These are phyloP conservation scores for Lentinula boryana DNA, from an alignment of 768 basidiomycete genomes.

Conservation along the genomic window DNA sequence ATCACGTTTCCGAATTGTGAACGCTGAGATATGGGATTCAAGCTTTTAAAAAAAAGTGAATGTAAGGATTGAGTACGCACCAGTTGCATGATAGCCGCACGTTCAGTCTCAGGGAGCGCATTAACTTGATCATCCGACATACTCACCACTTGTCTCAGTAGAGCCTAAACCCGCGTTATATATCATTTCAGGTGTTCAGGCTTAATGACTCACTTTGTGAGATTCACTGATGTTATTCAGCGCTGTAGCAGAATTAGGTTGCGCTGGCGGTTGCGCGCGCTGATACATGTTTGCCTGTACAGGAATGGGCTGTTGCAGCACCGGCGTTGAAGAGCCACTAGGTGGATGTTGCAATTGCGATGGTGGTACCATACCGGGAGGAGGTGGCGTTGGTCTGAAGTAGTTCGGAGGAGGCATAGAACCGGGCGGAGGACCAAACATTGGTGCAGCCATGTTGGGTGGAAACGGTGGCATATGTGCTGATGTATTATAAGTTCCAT, in stretches of 20 bases:
- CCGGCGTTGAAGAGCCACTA: background rate
- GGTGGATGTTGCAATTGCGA: background rate
- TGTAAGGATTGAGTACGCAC: constrained; percentile 32
- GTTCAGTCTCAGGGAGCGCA: constrained; percentile 70
- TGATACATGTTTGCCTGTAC: background rate
- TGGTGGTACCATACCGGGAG: background rate
- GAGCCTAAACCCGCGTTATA: constrained; percentile 37
- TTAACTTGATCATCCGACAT: constrained; percentile 82
- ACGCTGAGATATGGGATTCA: background rate
- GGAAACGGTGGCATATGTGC: background rate
- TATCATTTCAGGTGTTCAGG: background rate
- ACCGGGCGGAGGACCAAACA: background rate
- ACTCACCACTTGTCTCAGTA: constrained; percentile 83
- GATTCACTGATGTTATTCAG: constrained; percentile 1
- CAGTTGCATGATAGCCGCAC: constrained; percentile 74
- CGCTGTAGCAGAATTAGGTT: background rate
- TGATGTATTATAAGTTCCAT: background rate
- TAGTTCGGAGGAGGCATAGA: background rate
- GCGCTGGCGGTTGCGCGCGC: background rate
- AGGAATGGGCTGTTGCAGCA: background rate
- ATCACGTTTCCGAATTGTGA: constrained; percentile 3
- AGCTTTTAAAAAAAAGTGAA: background rate
- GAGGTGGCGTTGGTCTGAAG: constrained; percentile 2
- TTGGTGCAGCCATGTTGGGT: background rate
- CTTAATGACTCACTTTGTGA: background rate